Evolutionary conservation across 192 early-diverging fungal genomes (phyloP).

Genomic region (Linnemannia schmuckeri): DNA sequence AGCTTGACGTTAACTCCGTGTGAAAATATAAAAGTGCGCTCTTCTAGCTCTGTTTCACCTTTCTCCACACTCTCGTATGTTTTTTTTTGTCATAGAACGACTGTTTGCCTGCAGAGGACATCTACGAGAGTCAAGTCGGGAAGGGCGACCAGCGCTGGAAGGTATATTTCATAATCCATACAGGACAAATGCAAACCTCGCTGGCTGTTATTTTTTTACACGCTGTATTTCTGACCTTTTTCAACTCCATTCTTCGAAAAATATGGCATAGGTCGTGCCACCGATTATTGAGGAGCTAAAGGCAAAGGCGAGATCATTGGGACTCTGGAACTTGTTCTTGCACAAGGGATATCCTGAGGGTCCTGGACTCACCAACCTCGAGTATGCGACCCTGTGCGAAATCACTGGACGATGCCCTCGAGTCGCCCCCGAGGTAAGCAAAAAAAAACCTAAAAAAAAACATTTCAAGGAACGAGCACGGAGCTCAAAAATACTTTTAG

Average conservation of each 20-base stretch:
- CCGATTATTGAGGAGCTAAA: conserved; percentile 92
- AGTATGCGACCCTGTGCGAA: conserved; percentile 95
- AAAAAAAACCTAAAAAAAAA: neutral
- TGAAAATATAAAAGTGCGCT: neutral
- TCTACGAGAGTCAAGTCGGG: conserved; percentile 80
- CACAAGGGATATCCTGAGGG: conserved; percentile 84
- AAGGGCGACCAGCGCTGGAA: conserved; percentile 84
- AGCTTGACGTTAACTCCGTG: neutral
- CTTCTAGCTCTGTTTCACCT: neutral
- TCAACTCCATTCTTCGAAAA: neutral
- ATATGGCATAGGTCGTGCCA: conserved; percentile 72
- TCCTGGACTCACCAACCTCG: conserved; percentile 92
- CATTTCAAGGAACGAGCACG: neutral
- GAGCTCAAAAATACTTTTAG: neutral
- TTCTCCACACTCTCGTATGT: neutral
- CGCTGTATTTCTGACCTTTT: neutral
- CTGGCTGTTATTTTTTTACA: neutral
- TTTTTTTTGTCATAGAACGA: conserved; percentile 70
- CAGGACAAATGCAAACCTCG: neutral
- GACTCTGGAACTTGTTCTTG: conserved; percentile 98
- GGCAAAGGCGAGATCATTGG: conserved; percentile 83
- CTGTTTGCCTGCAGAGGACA: conserved; percentile 92
- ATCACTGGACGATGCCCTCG: conserved; percentile 84
- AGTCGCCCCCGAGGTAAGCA: conserved; percentile 84
- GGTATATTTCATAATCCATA: conserved; percentile 53